A percentile compares a stretch with the other conserved stretches of the same genome.
These are phyloP conservation scores for Xylariaceae sp. DNA, from an alignment of 2,329 filamentous ascomycete species.

Conservation along the genomic window DNA sequence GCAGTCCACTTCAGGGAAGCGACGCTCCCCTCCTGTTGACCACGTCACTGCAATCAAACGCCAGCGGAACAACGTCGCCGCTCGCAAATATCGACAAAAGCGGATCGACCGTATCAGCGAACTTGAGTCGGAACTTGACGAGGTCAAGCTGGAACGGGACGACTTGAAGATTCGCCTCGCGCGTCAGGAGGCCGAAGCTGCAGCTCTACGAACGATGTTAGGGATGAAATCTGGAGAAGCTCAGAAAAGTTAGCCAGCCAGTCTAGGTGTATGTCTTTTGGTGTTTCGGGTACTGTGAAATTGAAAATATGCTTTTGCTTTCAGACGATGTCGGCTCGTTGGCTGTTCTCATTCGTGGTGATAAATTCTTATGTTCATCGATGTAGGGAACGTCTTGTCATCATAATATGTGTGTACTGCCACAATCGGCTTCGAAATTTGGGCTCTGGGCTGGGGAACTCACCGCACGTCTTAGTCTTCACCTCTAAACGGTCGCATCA, in stretches of 20 bases:
- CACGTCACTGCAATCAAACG: constrained; percentile 58
- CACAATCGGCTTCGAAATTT: not conserved
- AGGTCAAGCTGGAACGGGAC: constrained; percentile 67
- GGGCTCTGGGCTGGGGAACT: constrained; percentile 6
- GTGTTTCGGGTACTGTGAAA: constrained; percentile 27
- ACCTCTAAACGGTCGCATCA: not conserved
- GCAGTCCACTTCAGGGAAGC: constrained; percentile 37
- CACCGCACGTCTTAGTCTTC: not conserved
- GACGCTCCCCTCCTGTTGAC: constrained; percentile 39
- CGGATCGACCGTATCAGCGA: constrained; percentile 69
- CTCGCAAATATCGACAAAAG: constrained; percentile 74
- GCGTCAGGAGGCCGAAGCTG: constrained; percentile 69
- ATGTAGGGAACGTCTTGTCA: constrained; percentile 42
- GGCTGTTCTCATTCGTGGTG: constrained; percentile 33
- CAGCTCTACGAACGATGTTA: constrained; percentile 63
- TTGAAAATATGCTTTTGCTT: constrained; percentile 26
- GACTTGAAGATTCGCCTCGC: constrained; percentile 68
- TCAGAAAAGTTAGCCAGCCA: constrained; percentile 31
- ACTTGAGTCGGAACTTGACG: constrained; percentile 65
- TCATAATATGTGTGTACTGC: constrained; percentile 24
- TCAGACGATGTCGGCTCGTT: constrained; percentile 45
- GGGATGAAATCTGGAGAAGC: constrained; percentile 40
- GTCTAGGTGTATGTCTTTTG: constrained; percentile 13
- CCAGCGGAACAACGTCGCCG: constrained; percentile 73
- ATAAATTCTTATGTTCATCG: constrained; percentile 32